Conservation (phyloP, 768 basidiomycete genomes). For the Boletus rubescentipes region DNA sequence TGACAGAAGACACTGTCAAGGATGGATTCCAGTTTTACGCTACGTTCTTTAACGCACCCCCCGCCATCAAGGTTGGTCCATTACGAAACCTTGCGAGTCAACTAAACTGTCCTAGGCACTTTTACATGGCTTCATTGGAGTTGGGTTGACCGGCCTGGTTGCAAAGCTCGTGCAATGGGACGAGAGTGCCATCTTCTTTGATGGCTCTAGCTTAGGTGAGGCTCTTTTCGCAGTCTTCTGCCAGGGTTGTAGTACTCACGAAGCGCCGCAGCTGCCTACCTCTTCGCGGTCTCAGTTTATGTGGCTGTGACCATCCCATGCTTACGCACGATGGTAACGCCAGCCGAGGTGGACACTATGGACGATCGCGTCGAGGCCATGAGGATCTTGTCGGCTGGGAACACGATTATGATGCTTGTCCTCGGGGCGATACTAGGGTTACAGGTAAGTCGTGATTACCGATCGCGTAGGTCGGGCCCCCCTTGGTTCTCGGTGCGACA, state of each 20-base stretch:
- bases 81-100: not conserved
- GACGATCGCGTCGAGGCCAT: conserved; percentile 76
- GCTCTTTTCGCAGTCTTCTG: not conserved
- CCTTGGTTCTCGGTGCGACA: conserved; percentile 5
- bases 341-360: conserved; percentile 53
- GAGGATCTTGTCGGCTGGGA: conserved; percentile 80
- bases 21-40: conserved; percentile 90
- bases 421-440: conserved; percentile 64
- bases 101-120: conserved; percentile 54
- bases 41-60: conserved; percentile 91
- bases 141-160: conserved; percentile 72
- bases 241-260: conserved; percentile 12
- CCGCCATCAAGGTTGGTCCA: conserved; percentile 80
- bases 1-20: conserved; percentile 61
- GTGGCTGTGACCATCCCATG: conserved; percentile 77
- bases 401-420: conserved; percentile 75
- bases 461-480: not conserved
- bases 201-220: conserved; percentile 84
- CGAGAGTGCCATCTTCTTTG: conserved; percentile 94
- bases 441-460: conserved; percentile 53
- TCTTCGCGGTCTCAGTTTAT: conserved; percentile 80
- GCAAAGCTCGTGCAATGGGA: conserved; percentile 85
- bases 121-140: conserved; percentile 79
- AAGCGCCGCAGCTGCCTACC: conserved; percentile 56
- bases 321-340: conserved; percentile 71